A percentile compares a stretch with the other conserved stretches of the same genome.
phyloP scores from a whole-genome alignment of 164 flowering plant genomes.

The Macadamia integrifolia region DNA sequence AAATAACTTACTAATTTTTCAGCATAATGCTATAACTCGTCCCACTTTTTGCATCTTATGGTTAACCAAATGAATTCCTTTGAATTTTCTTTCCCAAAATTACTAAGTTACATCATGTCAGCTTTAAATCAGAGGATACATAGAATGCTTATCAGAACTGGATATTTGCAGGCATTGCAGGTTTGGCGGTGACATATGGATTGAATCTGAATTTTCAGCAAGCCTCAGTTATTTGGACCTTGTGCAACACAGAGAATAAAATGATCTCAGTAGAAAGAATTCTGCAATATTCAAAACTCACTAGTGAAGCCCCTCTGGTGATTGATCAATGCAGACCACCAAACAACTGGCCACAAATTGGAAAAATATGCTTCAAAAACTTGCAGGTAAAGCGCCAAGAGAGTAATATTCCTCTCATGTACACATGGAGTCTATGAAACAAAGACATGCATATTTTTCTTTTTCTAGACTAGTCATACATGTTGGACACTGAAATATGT shows the following conservation, averaged over 20 bases:
- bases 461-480: too few species aligned
- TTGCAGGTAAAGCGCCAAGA: neutral
- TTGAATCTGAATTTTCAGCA: conserved; percentile 1
- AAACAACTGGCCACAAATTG: conserved; percentile 2
- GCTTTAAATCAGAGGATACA: neutral
- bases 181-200: conserved; percentile 2
- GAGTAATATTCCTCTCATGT: too few species aligned
- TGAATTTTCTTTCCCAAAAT: neutral
- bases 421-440: too few species aligned
- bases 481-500: too few species aligned
- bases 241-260: conserved; percentile 4
- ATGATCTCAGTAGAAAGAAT: conserved; percentile 6
- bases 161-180: conserved; percentile 3
- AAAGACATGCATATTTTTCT: too few species aligned
- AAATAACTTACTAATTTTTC: neutral
- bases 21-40: neutral
- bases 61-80: neutral
- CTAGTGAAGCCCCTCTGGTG: conserved; percentile 3
- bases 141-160: neutral
- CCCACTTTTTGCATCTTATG: neutral
- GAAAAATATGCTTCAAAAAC: conserved; percentile 4
- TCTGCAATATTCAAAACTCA: conserved; percentile 1
- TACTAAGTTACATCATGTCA: neutral
- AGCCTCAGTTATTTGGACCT: conserved; percentile 3
- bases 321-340: conserved; percentile 4